Conservation (phyloP, 2,329 filamentous ascomycete species). For the Neocatenulostroma microsporum region DNA sequence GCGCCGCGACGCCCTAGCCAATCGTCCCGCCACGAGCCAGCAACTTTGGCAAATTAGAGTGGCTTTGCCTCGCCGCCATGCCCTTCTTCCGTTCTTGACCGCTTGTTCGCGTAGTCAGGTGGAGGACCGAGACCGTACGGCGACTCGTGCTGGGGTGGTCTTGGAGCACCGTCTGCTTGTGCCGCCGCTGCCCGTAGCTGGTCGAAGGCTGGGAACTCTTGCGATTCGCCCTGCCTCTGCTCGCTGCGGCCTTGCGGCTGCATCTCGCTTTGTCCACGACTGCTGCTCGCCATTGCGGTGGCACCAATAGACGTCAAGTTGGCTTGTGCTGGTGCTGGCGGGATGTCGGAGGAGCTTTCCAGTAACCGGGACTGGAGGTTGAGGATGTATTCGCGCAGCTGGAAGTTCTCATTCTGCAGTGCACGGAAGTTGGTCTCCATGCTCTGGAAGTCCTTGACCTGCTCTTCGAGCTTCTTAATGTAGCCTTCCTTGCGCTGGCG, state of each 20-base stretch:
- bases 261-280: too few relatives aligned
- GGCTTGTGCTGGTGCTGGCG: slow-evolving; percentile 72
- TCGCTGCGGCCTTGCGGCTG: too few relatives aligned
- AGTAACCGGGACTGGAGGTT: slow-evolving; percentile 79
- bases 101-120: slow-evolving; percentile 2
- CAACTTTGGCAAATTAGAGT: too few relatives aligned
- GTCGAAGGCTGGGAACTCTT: slow-evolving; percentile 19
- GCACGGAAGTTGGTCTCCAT: slow-evolving; percentile 71
- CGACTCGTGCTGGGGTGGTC: slow-evolving; percentile 16
- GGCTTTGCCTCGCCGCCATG: too few relatives aligned
- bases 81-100: background rate
- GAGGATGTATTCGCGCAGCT: slow-evolving; percentile 85
- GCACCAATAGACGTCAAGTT: slow-evolving; percentile 48
- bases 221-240: slow-evolving; percentile 9
- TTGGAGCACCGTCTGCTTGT: slow-evolving; percentile 14
- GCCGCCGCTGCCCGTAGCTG: slow-evolving; percentile 22
- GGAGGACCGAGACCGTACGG: slow-evolving; percentile 20
- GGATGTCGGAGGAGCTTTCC: slow-evolving; percentile 74
- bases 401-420: slow-evolving; percentile 83
- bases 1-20: too few relatives aligned
- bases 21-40: too few relatives aligned
- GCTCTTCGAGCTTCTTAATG: slow-evolving; percentile 93
- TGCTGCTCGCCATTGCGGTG: background rate
- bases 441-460: slow-evolving; percentile 71
- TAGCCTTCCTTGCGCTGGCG: slow-evolving; percentile 96